Evolutionary conservation across 345 rosid genomes (phyloP).

Genomic region (Citrus mangshanensis): DNA sequence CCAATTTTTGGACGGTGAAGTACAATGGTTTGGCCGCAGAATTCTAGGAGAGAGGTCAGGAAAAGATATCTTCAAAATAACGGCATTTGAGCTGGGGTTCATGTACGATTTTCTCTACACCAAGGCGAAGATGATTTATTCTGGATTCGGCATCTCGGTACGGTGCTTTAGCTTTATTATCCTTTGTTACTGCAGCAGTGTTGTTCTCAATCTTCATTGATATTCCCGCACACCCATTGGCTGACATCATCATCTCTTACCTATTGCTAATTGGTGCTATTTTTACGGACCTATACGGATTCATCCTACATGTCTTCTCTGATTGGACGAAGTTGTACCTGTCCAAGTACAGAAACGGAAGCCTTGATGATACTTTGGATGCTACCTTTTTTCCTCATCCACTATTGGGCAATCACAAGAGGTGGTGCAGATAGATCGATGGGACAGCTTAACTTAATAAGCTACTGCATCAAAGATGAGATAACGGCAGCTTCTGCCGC

Average conservation of each 20-base stretch:
- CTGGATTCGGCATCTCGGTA: slow-evolving; percentile 8
- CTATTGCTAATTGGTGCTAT: slow-evolving; percentile 32
- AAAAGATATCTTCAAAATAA: slow-evolving; percentile 19
- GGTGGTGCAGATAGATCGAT: neutral
- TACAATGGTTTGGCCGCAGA: neutral
- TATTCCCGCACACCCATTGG: neutral
- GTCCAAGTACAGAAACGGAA: no score
- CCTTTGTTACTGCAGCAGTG: neutral
- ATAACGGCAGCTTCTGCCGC: neutral
- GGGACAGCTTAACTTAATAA: neutral
- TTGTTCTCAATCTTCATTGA: slow-evolving; percentile 16
- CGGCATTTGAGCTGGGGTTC: slow-evolving; percentile 44
- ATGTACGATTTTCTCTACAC: slow-evolving; percentile 40
- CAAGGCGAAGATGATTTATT: slow-evolving; percentile 24
- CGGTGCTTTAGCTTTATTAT: slow-evolving; percentile 6
- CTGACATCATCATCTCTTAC: slow-evolving; percentile 34
- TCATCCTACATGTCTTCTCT: slow-evolving; percentile 5
- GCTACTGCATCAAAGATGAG: neutral
- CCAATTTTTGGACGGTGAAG: neutral
- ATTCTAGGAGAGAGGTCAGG: neutral
- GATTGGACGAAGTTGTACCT: no score
- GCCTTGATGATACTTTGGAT: no score
- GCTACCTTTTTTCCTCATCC: no score
- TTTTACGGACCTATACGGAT: slow-evolving; percentile 23
- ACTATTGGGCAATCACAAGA: no score